Evolutionary conservation across 805 yeast genomes (phyloP).

Genomic region (Zygosaccharomyces bailii): DNA sequence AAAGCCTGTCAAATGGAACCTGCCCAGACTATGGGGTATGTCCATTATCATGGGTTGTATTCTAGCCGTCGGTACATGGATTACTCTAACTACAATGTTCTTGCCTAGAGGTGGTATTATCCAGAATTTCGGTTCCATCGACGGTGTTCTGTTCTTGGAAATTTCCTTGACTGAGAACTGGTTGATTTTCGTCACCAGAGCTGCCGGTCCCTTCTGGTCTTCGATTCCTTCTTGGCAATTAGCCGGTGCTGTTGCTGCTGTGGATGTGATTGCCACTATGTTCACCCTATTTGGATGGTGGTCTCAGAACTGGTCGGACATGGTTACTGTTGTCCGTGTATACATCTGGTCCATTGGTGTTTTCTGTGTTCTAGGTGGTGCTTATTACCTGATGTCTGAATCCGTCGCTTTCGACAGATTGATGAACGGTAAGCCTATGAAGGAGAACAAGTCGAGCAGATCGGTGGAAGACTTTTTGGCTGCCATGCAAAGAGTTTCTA

Average conservation of each 20-base stretch:
- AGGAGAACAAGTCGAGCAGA: slow-evolving; percentile 57
- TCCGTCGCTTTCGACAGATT: slow-evolving; percentile 76
- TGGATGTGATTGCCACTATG: slow-evolving; percentile 88
- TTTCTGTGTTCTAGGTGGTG: slow-evolving; percentile 95
- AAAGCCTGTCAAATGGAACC: slow-evolving; percentile 93
- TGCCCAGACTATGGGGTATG: slow-evolving; percentile 97
- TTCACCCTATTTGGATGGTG: slow-evolving; percentile 96
- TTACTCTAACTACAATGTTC: slow-evolving; percentile 91
- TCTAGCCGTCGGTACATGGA: slow-evolving; percentile 91
- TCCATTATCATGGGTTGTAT: slow-evolving; percentile 81
- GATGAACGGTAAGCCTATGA: slow-evolving; percentile 74
- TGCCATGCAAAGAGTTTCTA: slow-evolving; percentile 85
- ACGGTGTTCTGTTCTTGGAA: slow-evolving; percentile 90
- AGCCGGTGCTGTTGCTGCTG: slow-evolving; percentile 87
- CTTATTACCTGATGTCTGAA: slow-evolving; percentile 87
- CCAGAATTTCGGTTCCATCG: slow-evolving; percentile 92
- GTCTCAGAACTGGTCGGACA: slow-evolving; percentile 96
- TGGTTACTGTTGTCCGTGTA: slow-evolving; percentile 89
- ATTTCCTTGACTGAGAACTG: slow-evolving; percentile 95
- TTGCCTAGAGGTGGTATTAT: slow-evolving; percentile 87
- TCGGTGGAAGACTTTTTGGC: slow-evolving; percentile 79
- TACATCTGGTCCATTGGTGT: slow-evolving; percentile 96
- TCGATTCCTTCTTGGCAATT: slow-evolving; percentile 95
- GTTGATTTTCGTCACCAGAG: slow-evolving; percentile 95
- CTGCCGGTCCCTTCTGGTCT: slow-evolving; percentile 98